phyloP scores from a whole-genome alignment of 2,329 filamentous ascomycete genomes.

The Cladophialophora yegresii region DNA sequence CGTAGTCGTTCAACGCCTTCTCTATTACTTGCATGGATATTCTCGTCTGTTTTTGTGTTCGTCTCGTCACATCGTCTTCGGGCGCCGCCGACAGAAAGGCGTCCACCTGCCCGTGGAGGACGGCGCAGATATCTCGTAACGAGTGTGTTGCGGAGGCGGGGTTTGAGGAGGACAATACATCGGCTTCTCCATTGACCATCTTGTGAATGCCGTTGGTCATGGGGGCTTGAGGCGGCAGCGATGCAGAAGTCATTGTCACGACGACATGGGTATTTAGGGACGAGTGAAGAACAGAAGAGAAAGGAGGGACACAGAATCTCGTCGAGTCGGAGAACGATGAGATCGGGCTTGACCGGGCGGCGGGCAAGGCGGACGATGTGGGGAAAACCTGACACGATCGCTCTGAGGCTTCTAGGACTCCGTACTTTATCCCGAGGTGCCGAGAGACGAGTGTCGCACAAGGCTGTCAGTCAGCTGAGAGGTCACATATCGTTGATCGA shows the following conservation, averaged over 20 bases:
- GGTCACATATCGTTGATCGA: background rate
- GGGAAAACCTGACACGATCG: background rate
- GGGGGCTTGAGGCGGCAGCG: slow-evolving; percentile 37
- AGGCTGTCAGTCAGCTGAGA: background rate
- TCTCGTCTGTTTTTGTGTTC: slow-evolving; percentile 73
- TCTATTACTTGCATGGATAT: slow-evolving; percentile 72
- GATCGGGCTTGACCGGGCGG: background rate
- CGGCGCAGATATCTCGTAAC: slow-evolving; percentile 64
- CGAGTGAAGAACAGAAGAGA: background rate
- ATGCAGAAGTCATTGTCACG: slow-evolving; percentile 32
- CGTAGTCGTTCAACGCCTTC: slow-evolving; percentile 73
- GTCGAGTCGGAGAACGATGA: slow-evolving; percentile 8
- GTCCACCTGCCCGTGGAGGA: slow-evolving; percentile 62
- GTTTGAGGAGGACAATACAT: slow-evolving; percentile 27
- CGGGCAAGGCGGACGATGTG: background rate
- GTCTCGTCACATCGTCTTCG: slow-evolving; percentile 57
- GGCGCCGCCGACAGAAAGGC: slow-evolving; percentile 65
- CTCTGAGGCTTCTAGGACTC: background rate
- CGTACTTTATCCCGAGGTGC: background rate
- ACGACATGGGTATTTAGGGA: slow-evolving; percentile 17
- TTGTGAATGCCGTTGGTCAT: slow-evolving; percentile 32
- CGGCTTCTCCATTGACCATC: slow-evolving; percentile 34
- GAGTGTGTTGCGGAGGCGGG: slow-evolving; percentile 27
- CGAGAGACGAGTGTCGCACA: background rate
- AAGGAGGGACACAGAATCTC: slow-evolving; percentile 4